phyloP scores from a whole-genome alignment of 176 grass and related monocot species.

The Oryza longistaminata region DNA sequence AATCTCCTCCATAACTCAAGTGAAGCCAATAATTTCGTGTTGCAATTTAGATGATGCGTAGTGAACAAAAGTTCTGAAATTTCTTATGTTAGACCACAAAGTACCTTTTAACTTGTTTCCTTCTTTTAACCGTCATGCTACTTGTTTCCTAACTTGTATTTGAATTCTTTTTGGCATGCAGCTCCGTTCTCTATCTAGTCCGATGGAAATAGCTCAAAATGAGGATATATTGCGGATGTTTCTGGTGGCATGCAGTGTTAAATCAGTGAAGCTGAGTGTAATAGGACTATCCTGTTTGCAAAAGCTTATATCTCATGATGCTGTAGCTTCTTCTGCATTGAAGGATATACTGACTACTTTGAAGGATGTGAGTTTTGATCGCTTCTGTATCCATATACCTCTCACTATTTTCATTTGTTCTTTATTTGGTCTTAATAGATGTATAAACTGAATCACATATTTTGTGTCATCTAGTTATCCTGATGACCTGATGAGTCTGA shows the following conservation, averaged over 20 bases:
- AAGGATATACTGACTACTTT: slow-evolving; percentile 87
- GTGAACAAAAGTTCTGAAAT: not conserved
- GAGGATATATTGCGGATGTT: slow-evolving; percentile 89
- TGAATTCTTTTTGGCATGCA: slow-evolving; percentile 45
- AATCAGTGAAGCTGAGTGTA: slow-evolving; percentile 88
- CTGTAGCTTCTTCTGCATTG: slow-evolving; percentile 78
- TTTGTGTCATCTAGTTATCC: slow-evolving; percentile 25
- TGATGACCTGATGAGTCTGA: not conserved
- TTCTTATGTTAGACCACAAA: slow-evolving; percentile 25
- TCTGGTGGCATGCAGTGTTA: slow-evolving; percentile 94
- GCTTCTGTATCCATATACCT: slow-evolving; percentile 17
- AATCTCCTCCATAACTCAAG: not conserved
- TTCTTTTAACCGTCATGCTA: slow-evolving; percentile 5
- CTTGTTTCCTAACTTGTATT: slow-evolving; percentile 8
- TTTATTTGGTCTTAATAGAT: not conserved
- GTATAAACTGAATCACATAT: slow-evolving; percentile 13
- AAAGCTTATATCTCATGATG: slow-evolving; percentile 95
- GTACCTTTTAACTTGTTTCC: not conserved
- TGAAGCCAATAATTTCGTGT: not conserved
- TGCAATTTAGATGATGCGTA: slow-evolving; percentile 28
- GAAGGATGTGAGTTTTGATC: slow-evolving; percentile 74
- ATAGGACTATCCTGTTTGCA: slow-evolving; percentile 97
- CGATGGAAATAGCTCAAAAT: slow-evolving; percentile 91
- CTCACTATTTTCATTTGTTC: slow-evolving; percentile 29
- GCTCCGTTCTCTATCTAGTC: slow-evolving; percentile 81